Evolutionary conservation across 2,329 filamentous ascomycete genomes (phyloP), one percentile per base, ranked within the genome.

Genomic region (Paecilomyces niveus): DNA sequence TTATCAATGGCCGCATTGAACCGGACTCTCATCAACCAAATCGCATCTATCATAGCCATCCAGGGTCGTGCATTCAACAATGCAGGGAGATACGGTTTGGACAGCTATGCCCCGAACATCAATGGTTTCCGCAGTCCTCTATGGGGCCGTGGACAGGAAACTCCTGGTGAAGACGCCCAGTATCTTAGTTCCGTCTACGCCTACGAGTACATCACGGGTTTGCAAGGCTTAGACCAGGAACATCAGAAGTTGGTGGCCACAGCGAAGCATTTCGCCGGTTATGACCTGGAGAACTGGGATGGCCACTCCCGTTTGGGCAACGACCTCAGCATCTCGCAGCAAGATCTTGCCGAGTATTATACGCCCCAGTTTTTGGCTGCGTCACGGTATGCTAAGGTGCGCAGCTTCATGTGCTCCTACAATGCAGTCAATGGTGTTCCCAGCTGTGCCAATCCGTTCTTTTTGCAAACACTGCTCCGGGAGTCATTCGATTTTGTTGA

Each of bases 321-420:
- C 60, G 77, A 87, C 66, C 80, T 85, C 63, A 64, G 5, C 11
- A 81, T 87, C 59, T 76, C 78, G 9, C 73, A 78, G 54, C 86
- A 89, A 63, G 87, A 90, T 60, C 72, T 89, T 3, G 78, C 81
- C 0, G 86, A 89, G 64, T 89, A 89, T 71, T 89, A 87, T 65
- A 77, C 87, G 49, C 85, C 83, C 1, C 81, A 85, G 0, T 89
- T 89, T 73, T 77, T 86, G 65, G 80, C 80, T 68, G 88, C 86
- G 69, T 83, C 81, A 52, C 77, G 81, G 10, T 83, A 86, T 65
- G 79, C 81, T 3, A 78, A 80, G 53, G 81, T 82, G 3, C 77
- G 78, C 15, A 85, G 84, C 33, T 76, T 86, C 62, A 86, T 86
- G 84, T 85, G 83, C 64, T 80, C 80, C 0, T 86, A 86, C 68